A percentile compares a stretch with the other conserved stretches of the same genome.
Evolutionary conservation across 495 filamentous ascomycete genomes (phyloP).

Genomic region (Aspergillus conjunctus): DNA sequence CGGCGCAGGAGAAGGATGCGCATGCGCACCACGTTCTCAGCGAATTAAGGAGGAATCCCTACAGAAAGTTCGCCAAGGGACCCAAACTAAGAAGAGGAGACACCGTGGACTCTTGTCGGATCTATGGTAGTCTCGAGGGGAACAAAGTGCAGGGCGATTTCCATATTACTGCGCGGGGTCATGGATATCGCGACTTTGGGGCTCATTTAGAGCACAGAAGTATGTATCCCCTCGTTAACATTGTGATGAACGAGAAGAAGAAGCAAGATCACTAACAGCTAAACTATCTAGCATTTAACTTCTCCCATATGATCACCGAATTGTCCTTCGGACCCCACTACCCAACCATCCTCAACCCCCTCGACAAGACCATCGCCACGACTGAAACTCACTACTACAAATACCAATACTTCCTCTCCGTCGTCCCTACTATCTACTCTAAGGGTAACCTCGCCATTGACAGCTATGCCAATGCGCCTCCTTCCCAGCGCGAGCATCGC

Average conservation of each 20-base stretch:
- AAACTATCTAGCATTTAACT: slow-evolving; percentile 77
- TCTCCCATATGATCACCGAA: slow-evolving; percentile 95
- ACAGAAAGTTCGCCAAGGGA: slow-evolving; percentile 66
- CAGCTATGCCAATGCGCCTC: slow-evolving; percentile 35
- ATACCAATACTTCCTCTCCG: slow-evolving; percentile 97
- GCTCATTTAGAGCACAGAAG: slow-evolving; percentile 82
- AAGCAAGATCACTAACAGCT: too few relatives aligned
- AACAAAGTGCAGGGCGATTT: slow-evolving; percentile 99
- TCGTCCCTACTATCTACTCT: slow-evolving; percentile 95
- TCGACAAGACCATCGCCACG: slow-evolving; percentile 82
- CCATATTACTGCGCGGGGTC: slow-evolving; percentile 93
- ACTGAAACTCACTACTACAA: slow-evolving; percentile 84
- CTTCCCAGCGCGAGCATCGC: slow-evolving; percentile 24
- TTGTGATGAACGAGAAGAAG: not conserved
- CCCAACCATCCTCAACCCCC: slow-evolving; percentile 88
- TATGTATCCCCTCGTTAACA: slow-evolving; percentile 45
- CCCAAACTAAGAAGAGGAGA: slow-evolving; percentile 63
- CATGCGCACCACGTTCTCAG: slow-evolving; percentile 57
- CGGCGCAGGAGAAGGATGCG: slow-evolving; percentile 52
- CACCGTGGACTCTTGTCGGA: slow-evolving; percentile 68
- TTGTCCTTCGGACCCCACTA: slow-evolving; percentile 96
- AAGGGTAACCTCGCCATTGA: slow-evolving; percentile 53
- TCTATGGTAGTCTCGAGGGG: slow-evolving; percentile 85
- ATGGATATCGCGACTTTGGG: slow-evolving; percentile 82
- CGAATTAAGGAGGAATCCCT: slow-evolving; percentile 41